phyloP scores from a whole-genome alignment of 305 asterid species.

The Fraxinus floribunda region DNA sequence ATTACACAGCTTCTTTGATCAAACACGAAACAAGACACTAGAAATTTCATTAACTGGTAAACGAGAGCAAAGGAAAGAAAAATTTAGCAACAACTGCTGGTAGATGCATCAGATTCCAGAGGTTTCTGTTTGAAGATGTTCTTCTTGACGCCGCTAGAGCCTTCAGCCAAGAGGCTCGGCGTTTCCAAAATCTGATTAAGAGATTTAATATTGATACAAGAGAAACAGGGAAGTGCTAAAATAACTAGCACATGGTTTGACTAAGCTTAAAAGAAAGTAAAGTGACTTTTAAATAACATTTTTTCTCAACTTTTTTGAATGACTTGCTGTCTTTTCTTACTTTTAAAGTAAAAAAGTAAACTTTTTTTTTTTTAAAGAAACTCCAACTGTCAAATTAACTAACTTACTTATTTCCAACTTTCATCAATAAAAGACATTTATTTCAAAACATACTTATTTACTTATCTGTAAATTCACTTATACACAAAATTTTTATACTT shows the following conservation, averaged over 20 bases:
- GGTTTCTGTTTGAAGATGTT: conserved; percentile 96
- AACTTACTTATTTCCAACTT: neutral
- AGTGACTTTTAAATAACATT: neutral
- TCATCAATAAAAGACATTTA: neutral
- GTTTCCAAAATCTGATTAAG: conserved; percentile 77
- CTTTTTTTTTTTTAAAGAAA: neutral
- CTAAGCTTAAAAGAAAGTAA: neutral
- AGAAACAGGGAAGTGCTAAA: neutral
- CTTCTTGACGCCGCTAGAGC: conserved; percentile 64
- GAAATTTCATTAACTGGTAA: neutral
- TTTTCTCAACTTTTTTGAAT: neutral
- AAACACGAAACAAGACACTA: neutral
- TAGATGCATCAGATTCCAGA: conserved; percentile 59
- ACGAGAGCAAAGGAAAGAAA: conserved; percentile 1
- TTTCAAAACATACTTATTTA: neutral
- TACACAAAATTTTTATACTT: too few relatives aligned
- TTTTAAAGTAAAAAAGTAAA: neutral
- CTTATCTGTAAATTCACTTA: neutral
- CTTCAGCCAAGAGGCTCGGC: conserved; percentile 81
- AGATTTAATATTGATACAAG: neutral
- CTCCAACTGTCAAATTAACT: neutral
- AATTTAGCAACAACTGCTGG: conserved; percentile 81
- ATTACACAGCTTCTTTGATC: conserved; percentile 16
- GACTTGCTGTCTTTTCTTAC: neutral
- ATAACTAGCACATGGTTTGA: neutral